Conservation (phyloP, 192 early-diverging fungal genomes). For the Coemansia sp. region DNA sequence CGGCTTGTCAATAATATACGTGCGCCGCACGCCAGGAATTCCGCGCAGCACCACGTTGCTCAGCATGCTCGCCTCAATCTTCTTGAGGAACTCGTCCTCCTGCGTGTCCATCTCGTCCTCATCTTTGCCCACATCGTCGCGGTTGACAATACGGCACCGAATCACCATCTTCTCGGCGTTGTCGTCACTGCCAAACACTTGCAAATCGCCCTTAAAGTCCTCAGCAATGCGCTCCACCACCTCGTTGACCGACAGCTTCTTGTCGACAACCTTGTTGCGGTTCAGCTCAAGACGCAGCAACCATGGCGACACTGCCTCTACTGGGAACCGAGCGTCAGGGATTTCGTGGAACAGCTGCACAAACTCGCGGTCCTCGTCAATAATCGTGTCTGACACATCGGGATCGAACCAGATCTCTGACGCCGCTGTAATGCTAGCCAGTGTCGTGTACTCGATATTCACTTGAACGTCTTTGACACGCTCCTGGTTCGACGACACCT, state of each 20-base stretch:
- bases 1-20: slow-evolving; percentile 57
- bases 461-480: slow-evolving; percentile 87
- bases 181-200: slow-evolving; percentile 84
- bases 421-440: slow-evolving; percentile 74
- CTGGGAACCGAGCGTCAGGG: slow-evolving; percentile 70
- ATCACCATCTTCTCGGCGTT: slow-evolving; percentile 86
- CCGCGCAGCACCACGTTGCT: slow-evolving; percentile 84
- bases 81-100: slow-evolving; percentile 87
- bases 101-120: slow-evolving; percentile 57
- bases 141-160: slow-evolving; percentile 78
- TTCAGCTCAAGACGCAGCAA: slow-evolving; percentile 73
- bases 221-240: slow-evolving; percentile 78
- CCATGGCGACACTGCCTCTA: slow-evolving; percentile 68
- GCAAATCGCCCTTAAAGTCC: slow-evolving; percentile 74
- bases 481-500: slow-evolving; percentile 70
- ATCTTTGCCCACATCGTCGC: slow-evolving; percentile 55
- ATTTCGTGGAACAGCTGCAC: slow-evolving; percentile 80
- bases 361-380: slow-evolving; percentile 87
- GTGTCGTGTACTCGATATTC: slow-evolving; percentile 86
- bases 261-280: slow-evolving; percentile 84
- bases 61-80: slow-evolving; percentile 84
- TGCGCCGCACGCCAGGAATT: slow-evolving; percentile 79
- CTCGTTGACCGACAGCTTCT: slow-evolving; percentile 79
- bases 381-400: slow-evolving; percentile 72
- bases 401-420: slow-evolving; percentile 98